phyloP scores from a whole-genome alignment of 306 rosid species.

The Prinsepia uniflora region DNA sequence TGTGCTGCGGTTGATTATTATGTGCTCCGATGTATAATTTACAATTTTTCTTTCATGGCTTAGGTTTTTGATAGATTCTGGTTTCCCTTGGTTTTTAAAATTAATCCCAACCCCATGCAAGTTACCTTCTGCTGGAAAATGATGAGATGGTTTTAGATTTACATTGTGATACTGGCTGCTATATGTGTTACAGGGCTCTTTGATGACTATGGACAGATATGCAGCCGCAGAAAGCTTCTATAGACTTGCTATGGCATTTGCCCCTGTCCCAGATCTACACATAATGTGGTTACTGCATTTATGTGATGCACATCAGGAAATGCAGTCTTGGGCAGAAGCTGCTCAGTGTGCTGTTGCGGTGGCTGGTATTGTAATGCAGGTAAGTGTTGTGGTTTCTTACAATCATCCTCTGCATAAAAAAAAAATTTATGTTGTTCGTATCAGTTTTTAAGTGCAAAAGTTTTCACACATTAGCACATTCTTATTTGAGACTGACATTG shows the following conservation, averaged over 20 bases:
- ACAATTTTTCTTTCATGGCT: neutral
- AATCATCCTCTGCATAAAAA: neutral
- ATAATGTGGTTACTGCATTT: conserved; percentile 98
- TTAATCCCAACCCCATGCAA: too few species aligned
- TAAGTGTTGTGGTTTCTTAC: conserved; percentile 20
- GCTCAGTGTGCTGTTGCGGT: conserved; percentile 99
- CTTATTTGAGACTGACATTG: neutral
- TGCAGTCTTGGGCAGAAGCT: conserved; percentile 99
- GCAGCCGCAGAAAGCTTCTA: conserved; percentile 93
- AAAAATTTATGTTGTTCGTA: neutral
- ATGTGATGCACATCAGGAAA: conserved; percentile 97
- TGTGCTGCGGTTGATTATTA: neutral
- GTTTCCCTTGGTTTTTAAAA: neutral
- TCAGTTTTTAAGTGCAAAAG: neutral
- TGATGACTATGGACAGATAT: conserved; percentile 92
- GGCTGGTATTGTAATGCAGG: conserved; percentile 99
- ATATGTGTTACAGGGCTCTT: conserved; percentile 55
- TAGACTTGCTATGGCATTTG: conserved; percentile 95
- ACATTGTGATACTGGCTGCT: conserved; percentile 9
- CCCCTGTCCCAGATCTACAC: conserved; percentile 99
- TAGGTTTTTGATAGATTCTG: too few species aligned
- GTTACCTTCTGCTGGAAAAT: neutral
- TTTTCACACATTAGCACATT: neutral
- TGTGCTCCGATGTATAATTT: neutral
- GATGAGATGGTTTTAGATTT: conserved; percentile 11